Conservation (phyloP, 805 yeast species). For the Groenewaldozyma tartarivorans region DNA sequence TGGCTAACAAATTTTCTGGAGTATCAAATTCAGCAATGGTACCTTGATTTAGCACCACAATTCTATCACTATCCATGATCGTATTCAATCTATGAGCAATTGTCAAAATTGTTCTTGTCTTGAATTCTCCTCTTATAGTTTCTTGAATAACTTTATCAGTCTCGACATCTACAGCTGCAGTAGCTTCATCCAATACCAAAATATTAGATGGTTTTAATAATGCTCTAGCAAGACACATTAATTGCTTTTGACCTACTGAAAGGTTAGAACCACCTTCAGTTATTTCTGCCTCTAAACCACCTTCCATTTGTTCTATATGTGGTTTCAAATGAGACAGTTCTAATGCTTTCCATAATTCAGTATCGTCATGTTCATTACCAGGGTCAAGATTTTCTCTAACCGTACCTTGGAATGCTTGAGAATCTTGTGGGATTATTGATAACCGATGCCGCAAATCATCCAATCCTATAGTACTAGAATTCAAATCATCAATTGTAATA, state of each 20-base stretch:
- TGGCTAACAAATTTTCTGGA: slow-evolving; percentile 54
- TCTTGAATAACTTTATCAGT: slow-evolving; percentile 69
- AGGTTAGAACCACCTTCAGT: slow-evolving; percentile 69
- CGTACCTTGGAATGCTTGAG: slow-evolving; percentile 55
- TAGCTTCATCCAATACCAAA: slow-evolving; percentile 69
- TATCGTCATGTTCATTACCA: slow-evolving; percentile 39
- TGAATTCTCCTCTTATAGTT: slow-evolving; percentile 59
- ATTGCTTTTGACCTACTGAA: slow-evolving; percentile 75
- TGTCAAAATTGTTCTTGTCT: slow-evolving; percentile 63
- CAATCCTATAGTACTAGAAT: slow-evolving; percentile 43
- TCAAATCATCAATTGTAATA: slow-evolving; percentile 47
- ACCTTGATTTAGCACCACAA: slow-evolving; percentile 64
- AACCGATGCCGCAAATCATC: slow-evolving; percentile 46
- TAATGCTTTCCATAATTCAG: slow-evolving; percentile 48
- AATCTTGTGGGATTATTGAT: slow-evolving; percentile 63
- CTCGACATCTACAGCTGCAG: slow-evolving; percentile 73
- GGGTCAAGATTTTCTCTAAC: slow-evolving; percentile 58
- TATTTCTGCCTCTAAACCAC: slow-evolving; percentile 42
- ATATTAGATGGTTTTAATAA: slow-evolving; percentile 58
- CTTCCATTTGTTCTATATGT: slow-evolving; percentile 34
- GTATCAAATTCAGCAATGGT: slow-evolving; percentile 61
- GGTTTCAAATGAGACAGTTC: slow-evolving; percentile 45
- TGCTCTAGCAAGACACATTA: slow-evolving; percentile 72
- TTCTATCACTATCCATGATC: slow-evolving; percentile 66
- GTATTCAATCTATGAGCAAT: slow-evolving; percentile 82